phyloP scores from a whole-genome alignment of 441 rosid genomes.

The Mallotus repandus region DNA sequence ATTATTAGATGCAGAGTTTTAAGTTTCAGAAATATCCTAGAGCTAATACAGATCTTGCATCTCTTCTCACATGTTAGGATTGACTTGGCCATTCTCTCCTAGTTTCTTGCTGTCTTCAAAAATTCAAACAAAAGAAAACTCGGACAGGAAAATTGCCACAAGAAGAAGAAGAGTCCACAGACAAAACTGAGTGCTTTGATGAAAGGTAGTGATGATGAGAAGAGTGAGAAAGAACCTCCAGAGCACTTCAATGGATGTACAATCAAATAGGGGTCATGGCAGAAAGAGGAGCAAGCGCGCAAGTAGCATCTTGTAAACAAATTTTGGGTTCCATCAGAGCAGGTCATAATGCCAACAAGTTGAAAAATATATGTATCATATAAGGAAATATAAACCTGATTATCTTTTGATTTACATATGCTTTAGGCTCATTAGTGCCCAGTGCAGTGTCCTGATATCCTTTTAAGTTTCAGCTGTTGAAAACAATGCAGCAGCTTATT shows the following conservation, averaged over 20 bases:
- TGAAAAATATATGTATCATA: not conserved
- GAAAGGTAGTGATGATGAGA: constrained; percentile 43
- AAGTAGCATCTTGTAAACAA: constrained; percentile 25
- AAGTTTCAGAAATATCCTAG: no score
- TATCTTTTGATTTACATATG: not conserved
- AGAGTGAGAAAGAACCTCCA: constrained; percentile 39
- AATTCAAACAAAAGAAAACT: constrained; percentile 79
- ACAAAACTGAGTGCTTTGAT: constrained; percentile 60
- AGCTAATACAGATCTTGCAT: no score
- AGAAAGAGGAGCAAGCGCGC: no score
- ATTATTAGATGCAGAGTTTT: no score
- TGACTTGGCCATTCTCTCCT: constrained; percentile 18
- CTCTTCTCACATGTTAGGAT: not conserved
- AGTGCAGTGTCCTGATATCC: not conserved
- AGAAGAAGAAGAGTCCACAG: constrained; percentile 59
- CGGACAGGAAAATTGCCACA: constrained; percentile 50
- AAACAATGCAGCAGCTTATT: not conserved
- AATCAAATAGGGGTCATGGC: no score
- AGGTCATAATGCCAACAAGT: not conserved
- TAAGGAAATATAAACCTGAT: not conserved
- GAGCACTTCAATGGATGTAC: constrained; percentile 3
- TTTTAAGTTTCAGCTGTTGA: not conserved
- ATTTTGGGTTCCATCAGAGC: no score
- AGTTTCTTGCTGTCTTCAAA: constrained; percentile 65
- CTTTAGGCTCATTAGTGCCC: not conserved